Evolutionary conservation across 352 stramenopile species (phyloP).

Genomic region (Globisporangium paddicum): DNA sequence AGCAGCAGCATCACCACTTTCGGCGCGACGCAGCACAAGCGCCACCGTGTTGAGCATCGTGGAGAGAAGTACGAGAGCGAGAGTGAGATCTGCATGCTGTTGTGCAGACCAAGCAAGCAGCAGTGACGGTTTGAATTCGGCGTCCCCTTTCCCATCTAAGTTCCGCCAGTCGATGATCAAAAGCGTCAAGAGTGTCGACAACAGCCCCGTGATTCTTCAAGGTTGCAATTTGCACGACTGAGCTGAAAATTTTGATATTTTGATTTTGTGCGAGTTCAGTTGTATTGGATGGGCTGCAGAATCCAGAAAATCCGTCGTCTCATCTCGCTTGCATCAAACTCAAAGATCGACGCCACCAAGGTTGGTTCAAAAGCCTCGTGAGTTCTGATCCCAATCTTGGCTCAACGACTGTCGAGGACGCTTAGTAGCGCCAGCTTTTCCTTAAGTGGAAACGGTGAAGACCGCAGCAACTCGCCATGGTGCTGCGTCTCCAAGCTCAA

Average conservation of each 20-base stretch:
- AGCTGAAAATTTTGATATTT: too few relatives aligned
- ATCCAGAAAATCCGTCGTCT: not conserved
- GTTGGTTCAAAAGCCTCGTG: not conserved
- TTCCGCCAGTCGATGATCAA: not conserved
- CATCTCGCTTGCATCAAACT: not conserved
- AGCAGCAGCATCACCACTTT: not conserved
- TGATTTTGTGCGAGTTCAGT: too few relatives aligned
- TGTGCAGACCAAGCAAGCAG: not conserved
- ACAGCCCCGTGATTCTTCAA: not conserved
- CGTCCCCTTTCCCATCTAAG: not conserved
- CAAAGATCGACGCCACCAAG: constrained; percentile 1
- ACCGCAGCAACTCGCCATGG: not conserved
- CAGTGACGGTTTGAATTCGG: not conserved
- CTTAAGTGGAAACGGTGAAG: not conserved
- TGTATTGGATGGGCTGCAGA: too few relatives aligned
- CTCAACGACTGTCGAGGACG: not conserved
- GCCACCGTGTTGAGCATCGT: constrained; percentile 4
- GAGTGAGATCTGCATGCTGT: not conserved
- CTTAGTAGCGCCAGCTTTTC: constrained; percentile 8
- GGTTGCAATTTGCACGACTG: too few relatives aligned
- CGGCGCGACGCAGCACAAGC: not conserved
- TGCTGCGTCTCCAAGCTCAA: not conserved
- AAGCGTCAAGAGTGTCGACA: not conserved
- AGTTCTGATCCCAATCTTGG: not conserved
- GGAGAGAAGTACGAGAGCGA: not conserved